phyloP scores from a whole-genome alignment of 371 early-diverging fungal species.

The Mortierella sp. region DNA sequence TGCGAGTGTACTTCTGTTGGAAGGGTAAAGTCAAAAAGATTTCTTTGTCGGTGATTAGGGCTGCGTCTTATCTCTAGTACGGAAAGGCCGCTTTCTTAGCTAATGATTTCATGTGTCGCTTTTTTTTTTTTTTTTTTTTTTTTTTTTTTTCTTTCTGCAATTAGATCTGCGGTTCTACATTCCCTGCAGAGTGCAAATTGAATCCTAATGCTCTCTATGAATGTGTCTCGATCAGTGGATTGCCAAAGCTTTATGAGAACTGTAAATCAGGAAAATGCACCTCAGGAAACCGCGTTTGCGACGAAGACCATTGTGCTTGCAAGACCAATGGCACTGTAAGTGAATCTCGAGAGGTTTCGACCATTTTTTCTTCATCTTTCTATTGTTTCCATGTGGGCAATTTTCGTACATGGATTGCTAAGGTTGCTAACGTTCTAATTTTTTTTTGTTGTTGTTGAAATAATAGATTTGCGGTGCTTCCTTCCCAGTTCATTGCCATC shows the following conservation, averaged over 20 bases:
- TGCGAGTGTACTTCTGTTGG: no score
- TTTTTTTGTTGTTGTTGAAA: no score
- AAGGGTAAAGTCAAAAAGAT: no score
- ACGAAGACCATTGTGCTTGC: background rate
- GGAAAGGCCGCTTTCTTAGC: no score
- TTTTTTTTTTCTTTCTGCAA: no score
- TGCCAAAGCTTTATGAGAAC: background rate
- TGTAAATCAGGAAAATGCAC: background rate
- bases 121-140: background rate
- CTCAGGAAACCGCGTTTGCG: background rate
- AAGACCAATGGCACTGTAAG: background rate
- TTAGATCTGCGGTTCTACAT: conserved; percentile 9
- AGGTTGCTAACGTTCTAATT: no score
- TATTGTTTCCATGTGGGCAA: no score
- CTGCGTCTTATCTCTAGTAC: no score
- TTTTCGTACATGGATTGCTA: no score
- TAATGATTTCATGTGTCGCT: background rate
- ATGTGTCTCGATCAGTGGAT: background rate
- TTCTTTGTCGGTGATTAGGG: no score
- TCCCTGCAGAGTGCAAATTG: background rate
- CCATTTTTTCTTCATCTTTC: no score
- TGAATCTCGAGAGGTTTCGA: no score
- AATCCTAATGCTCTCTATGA: background rate
- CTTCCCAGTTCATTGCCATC: background rate
- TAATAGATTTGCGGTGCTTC: conserved; percentile 11